A percentile compares a stretch with the other conserved stretches of the same genome.
These are phyloP conservation scores for Cocos nucifera DNA, from an alignment of 176 grass and related monocot genomes.

Conservation along the genomic window DNA sequence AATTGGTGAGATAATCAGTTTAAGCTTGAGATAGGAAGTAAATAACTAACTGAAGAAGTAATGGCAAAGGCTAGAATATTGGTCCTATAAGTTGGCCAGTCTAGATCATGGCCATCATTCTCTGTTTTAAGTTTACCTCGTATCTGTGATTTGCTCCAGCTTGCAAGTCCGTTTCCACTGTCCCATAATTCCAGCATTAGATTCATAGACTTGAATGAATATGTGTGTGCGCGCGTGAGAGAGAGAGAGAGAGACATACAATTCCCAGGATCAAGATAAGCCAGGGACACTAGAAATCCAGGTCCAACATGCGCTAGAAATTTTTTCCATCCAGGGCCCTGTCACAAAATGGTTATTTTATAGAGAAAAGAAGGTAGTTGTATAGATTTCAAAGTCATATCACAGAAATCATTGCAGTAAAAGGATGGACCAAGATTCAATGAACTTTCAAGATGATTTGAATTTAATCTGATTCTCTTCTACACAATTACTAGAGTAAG, in stretches of 20 bases:
- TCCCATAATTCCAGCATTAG: constrained; percentile 15
- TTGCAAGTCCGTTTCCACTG: constrained; percentile 94
- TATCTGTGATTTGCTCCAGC: constrained; percentile 79
- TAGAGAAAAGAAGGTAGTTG: too few species aligned
- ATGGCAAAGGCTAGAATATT: too few species aligned
- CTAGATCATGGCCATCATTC: neutral
- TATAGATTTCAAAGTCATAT: too few species aligned
- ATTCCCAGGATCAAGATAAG: constrained; percentile 89
- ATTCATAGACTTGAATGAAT: neutral
- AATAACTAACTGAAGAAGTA: neutral
- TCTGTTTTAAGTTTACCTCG: constrained; percentile 42
- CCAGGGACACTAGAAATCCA: constrained; percentile 86
- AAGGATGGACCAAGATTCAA: too few species aligned
- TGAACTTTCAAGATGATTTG: too few species aligned
- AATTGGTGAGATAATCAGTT: neutral
- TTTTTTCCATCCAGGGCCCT: constrained; percentile 64
- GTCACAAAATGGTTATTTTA: neutral
- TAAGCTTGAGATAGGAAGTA: neutral
- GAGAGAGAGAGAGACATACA: constrained; percentile 30
- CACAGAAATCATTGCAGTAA: too few species aligned
- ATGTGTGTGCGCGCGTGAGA: neutral
- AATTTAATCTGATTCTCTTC: too few species aligned
- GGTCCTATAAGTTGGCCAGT: too few species aligned
- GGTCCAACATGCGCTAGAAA: constrained; percentile 80
- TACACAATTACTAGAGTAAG: too few species aligned